Percentiles rank a stretch among this genome's conserved stretches.
Conservation (phyloP, 148 eudicot genomes). For the Fagopyrum esculentum region DNA sequence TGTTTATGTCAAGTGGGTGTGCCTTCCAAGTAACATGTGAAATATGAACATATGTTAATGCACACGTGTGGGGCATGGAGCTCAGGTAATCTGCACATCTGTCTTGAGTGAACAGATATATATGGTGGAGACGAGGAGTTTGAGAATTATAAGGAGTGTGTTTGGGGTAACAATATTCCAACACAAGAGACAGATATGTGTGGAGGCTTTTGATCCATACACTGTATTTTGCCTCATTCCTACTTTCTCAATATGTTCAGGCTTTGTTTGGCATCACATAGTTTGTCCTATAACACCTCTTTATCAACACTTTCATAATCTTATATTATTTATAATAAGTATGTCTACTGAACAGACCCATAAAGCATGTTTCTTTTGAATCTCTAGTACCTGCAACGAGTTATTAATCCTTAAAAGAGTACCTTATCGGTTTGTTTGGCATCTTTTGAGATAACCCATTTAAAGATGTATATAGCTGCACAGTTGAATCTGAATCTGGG, state of each 20-base stretch:
- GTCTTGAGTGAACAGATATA: constrained; percentile 1
- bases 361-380: not conserved
- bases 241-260: not conserved
- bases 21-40: not conserved
- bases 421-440: not conserved
- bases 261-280: not conserved
- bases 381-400: not conserved
- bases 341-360: not conserved
- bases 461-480: not conserved
- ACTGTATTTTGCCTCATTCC: not conserved
- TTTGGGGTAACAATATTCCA: not conserved
- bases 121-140: not conserved
- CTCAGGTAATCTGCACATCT: constrained; percentile 9
- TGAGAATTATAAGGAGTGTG: not conserved
- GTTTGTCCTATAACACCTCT: not conserved
- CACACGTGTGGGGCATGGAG: constrained; percentile 14
- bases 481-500: not conserved
- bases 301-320: not conserved
- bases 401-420: not conserved
- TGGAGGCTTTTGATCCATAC: constrained; percentile 7
- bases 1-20: too few relatives aligned
- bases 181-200: constrained; percentile 4
- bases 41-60: constrained; percentile 1
- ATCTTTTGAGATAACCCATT: not conserved
- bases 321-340: too few relatives aligned